A percentile compares a stretch with the other conserved stretches of the same genome.
These are phyloP conservation scores for Przewalskia tangutica DNA, from an alignment of 257 asterid species.

Conservation along the genomic window DNA sequence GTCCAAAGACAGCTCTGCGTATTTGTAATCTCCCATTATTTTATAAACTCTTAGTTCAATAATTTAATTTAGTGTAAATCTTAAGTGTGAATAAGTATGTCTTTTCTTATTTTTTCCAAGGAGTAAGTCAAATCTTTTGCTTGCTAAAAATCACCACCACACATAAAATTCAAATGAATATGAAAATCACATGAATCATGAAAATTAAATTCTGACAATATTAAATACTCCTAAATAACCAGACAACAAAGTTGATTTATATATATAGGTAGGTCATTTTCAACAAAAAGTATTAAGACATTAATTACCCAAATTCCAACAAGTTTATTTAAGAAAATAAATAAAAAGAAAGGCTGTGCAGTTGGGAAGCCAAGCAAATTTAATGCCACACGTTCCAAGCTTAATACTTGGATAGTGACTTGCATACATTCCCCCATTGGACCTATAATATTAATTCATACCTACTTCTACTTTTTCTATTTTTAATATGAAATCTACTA, in stretches of 20 bases:
- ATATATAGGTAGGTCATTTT: background rate
- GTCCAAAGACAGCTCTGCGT: too few species aligned
- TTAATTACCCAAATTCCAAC: background rate
- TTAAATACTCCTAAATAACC: background rate
- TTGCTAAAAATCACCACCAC: background rate
- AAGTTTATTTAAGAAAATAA: background rate
- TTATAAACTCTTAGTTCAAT: background rate
- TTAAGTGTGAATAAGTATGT: background rate
- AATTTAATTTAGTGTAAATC: background rate
- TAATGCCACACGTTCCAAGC: background rate
- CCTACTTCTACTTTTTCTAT: background rate
- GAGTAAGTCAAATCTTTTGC: background rate
- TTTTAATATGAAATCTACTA: background rate
- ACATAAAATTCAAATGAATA: background rate
- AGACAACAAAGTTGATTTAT: background rate
- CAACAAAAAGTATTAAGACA: background rate
- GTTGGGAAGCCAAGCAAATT: background rate
- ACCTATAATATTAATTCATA: background rate
- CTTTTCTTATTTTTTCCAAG: background rate
- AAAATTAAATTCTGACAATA: background rate
- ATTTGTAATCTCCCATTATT: too few species aligned
- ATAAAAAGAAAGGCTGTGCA: background rate
- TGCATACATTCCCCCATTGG: background rate
- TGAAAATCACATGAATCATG: background rate
- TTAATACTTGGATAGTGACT: background rate